Percentiles rank a stretch among this genome's conserved stretches.
These are phyloP conservation scores for Nitzschia inconspicua DNA, from an alignment of 108 stramenopile species.

Conservation along the genomic window DNA sequence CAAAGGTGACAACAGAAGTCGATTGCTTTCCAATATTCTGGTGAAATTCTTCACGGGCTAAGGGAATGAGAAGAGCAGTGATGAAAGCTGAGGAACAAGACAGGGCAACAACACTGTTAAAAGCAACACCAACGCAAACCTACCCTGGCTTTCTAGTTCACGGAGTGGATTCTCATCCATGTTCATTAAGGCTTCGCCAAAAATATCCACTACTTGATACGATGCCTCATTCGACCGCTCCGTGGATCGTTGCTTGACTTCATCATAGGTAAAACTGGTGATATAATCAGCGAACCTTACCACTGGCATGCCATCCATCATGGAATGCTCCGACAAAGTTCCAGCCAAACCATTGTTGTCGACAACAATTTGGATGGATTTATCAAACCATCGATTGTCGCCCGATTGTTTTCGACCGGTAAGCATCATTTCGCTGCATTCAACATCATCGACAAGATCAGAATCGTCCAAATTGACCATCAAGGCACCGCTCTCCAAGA, in stretches of 20 bases:
- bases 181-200: slow-evolving; percentile 17
- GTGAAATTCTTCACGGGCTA: background rate
- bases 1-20: slow-evolving; percentile 58
- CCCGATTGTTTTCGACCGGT: slow-evolving; percentile 48
- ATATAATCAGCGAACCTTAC: slow-evolving; percentile 62
- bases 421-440: slow-evolving; percentile 53
- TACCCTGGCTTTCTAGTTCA: background rate
- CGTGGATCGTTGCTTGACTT: slow-evolving; percentile 31
- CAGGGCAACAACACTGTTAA: no score
- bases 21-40: slow-evolving; percentile 32
- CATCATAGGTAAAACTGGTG: slow-evolving; percentile 50
- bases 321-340: slow-evolving; percentile 80
- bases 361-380: slow-evolving; percentile 81
- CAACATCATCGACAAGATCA: slow-evolving; percentile 31
- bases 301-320: slow-evolving; percentile 93
- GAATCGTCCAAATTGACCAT: slow-evolving; percentile 77
- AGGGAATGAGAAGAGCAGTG: background rate
- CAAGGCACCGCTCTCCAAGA: slow-evolving; percentile 73
- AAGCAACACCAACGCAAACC: background rate
- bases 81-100: no score
- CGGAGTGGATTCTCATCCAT: background rate
- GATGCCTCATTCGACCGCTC: background rate
- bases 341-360: slow-evolving; percentile 85
- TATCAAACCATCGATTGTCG: slow-evolving; percentile 87
- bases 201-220: slow-evolving; percentile 71